Evolutionary conservation across 164 flowering plant species (phyloP).

Genomic region (Hamamelis virginiana): DNA sequence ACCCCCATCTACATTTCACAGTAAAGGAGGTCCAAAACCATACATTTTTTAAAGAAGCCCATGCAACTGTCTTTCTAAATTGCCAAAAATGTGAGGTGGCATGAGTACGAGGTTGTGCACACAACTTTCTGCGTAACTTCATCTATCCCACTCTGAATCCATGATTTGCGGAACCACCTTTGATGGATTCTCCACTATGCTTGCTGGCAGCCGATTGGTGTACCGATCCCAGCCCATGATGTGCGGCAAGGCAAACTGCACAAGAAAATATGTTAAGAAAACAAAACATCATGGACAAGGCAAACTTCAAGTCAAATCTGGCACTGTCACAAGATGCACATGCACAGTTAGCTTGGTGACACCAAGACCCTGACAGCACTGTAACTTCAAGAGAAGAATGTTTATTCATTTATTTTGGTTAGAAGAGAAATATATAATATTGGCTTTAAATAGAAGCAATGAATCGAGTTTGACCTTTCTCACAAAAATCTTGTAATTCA

Average conservation of each 20-base stretch:
- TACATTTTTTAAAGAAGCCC: background rate
- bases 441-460: too few relatives aligned
- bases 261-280: background rate
- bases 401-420: too few relatives aligned
- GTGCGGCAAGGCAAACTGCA: slow-evolving; percentile 68
- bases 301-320: too few relatives aligned
- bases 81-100: background rate
- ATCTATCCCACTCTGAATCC: slow-evolving; percentile 61
- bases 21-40: background rate
- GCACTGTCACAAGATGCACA: too few relatives aligned
- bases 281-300: background rate
- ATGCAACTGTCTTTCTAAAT: background rate
- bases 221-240: slow-evolving; percentile 62
- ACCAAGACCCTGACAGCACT: too few relatives aligned
- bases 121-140: slow-evolving; percentile 16
- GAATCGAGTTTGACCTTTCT: too few relatives aligned
- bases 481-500: too few relatives aligned
- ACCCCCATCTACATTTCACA: background rate
- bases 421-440: too few relatives aligned
- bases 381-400: too few relatives aligned
- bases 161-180: slow-evolving; percentile 18
- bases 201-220: slow-evolving; percentile 17
- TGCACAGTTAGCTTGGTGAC: too few relatives aligned
- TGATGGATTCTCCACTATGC: slow-evolving; percentile 7
- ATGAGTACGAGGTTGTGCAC: too few relatives aligned